Percentiles rank a stretch among this genome's conserved stretches.
phyloP scores from a whole-genome alignment of 1,139 yeast species.

The Lodderomyces parapsilosis region DNA sequence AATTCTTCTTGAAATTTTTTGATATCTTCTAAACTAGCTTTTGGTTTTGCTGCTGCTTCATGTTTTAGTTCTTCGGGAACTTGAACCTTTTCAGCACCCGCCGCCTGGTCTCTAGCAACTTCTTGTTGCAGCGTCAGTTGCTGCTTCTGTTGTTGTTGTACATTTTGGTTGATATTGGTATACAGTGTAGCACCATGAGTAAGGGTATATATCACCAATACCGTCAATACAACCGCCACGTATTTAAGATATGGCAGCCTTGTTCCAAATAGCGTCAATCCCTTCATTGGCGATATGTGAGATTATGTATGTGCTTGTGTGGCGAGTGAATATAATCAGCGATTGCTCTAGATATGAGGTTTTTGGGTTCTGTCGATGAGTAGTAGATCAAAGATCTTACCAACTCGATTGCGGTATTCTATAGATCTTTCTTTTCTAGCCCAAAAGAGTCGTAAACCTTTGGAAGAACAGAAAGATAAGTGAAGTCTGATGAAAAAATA shows the following conservation, averaged over 20 bases:
- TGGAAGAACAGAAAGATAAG: too few relatives aligned
- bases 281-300: constrained; percentile 3
- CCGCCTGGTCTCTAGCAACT: too few relatives aligned
- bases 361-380: too few relatives aligned
- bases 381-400: too few relatives aligned
- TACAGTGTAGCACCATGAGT: constrained; percentile 6
- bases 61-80: constrained; percentile 1
- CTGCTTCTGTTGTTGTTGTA: constrained; percentile 4
- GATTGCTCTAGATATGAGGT: too few relatives aligned
- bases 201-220: constrained; percentile 9
- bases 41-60: background rate
- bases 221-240: constrained; percentile 10
- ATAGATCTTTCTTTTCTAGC: too few relatives aligned
- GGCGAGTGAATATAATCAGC: too few relatives aligned
- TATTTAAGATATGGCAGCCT: constrained; percentile 13
- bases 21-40: background rate
- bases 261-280: constrained; percentile 6
- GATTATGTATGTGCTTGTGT: background rate
- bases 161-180: background rate
- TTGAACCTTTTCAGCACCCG: background rate
- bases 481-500: too few relatives aligned
- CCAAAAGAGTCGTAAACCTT: too few relatives aligned
- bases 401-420: too few relatives aligned
- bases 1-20: background rate
- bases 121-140: too few relatives aligned